These are phyloP conservation scores for Debaryomyces sp. DNA, from an alignment of 1,139 yeast genomes.

Conservation along the genomic window DNA sequence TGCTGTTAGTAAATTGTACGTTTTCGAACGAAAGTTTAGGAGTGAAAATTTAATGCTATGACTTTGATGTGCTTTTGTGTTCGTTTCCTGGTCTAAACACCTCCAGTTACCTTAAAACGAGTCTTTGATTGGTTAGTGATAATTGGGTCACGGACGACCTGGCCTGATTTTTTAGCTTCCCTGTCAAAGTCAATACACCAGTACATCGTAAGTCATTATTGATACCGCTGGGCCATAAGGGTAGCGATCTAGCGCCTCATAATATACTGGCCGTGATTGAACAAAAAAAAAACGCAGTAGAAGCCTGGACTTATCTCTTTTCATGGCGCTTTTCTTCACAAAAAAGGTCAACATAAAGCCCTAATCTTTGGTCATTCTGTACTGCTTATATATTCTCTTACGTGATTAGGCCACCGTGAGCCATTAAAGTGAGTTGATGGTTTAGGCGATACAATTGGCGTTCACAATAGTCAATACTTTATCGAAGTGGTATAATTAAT, in stretches of 20 bases:
- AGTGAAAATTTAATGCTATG: conserved; percentile 5
- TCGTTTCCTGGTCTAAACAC: neutral
- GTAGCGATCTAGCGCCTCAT: neutral
- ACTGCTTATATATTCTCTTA: neutral
- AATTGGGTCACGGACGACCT: conserved; percentile 19
- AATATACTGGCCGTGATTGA: neutral
- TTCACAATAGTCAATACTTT: neutral
- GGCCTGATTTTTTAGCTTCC: conserved; percentile 6
- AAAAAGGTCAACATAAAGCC: neutral
- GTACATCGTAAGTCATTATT: neutral
- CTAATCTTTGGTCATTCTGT: neutral
- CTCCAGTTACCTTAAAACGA: conserved; percentile 10
- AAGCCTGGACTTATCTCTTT: neutral
- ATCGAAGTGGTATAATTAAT: conserved; percentile 4
- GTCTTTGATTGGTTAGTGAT: conserved; percentile 10
- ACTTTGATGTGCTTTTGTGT: conserved; percentile 5
- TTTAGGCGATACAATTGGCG: neutral
- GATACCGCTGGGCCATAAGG: neutral
- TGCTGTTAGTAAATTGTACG: conserved; percentile 7
- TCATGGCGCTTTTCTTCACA: neutral
- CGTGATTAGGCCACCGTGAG: neutral
- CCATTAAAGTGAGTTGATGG: neutral
- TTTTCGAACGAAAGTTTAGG: neutral
- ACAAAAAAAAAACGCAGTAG: neutral
- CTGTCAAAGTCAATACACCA: neutral